Evolutionary conservation across 331 rosid species (phyloP), one percentile per base, ranked within the genome.

Genomic region (Pyrus hybrid): DNA sequence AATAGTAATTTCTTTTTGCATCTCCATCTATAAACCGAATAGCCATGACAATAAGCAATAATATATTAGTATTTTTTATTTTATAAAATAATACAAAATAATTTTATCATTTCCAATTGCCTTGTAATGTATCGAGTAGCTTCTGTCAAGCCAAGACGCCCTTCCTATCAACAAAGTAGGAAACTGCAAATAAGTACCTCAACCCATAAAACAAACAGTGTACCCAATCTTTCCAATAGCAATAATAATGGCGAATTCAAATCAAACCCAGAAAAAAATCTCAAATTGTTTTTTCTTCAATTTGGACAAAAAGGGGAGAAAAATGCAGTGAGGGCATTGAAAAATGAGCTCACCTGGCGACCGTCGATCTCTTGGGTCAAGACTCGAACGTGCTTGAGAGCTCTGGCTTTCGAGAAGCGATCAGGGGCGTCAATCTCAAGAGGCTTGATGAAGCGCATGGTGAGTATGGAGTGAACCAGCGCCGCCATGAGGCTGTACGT

Each of bases 401-500:
- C 90, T 82, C 99, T 84, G 25, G 83, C 97, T 82, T 92, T 97
- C 1, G 99, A 94, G 83, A 94, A 94, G 12, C 83, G 93, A 84
- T 90, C 82, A 25, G 99, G 99, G 26, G 97, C 99, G 47, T 92
- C 86, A 64, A 62, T 43, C 35, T 45, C 85, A 26, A 92, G 96
- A 7, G 97, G 97, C 63, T 58, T 81, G 20, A 94, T 74, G 85
- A 92, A 90, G 88, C 86, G 88, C 97, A 94, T 90, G 84, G 92
- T 78, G 63, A 88, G 13, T 53, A 89, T 81, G 77, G 90, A 89
- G 78, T 92, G 72, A 11, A 78, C 74, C 18, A 94, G 85, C 81
- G 85, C 63, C 68, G 99, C 85, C 78, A 94, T 41, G 61, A 92
- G 85, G 8, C 88, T 88, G 85, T 87, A 94, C 76, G 83, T 28